These are phyloP conservation scores for Aspergillus spinulosporus DNA, from an alignment of 2,329 filamentous ascomycete species.

Conservation along the genomic window DNA sequence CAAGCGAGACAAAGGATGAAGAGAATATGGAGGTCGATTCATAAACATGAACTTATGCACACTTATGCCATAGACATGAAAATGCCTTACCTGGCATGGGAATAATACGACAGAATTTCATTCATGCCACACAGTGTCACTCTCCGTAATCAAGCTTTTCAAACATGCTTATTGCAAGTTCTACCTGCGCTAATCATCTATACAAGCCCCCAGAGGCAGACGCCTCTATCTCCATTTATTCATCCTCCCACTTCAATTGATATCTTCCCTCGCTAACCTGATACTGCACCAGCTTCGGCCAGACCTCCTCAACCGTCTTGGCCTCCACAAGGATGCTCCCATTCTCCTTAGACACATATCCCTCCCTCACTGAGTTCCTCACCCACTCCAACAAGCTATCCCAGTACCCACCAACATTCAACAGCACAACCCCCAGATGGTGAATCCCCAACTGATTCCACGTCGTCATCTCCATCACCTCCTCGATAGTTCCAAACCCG, in stretches of 20 bases:
- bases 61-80: constrained; percentile 34
- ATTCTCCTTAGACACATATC: constrained; percentile 73
- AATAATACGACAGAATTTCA: constrained; percentile 12
- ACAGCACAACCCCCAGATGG: constrained; percentile 71
- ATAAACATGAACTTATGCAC: constrained; percentile 29
- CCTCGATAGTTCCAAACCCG: constrained; percentile 93
- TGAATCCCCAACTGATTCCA: constrained; percentile 99
- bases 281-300: constrained; percentile 71
- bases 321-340: constrained; percentile 77
- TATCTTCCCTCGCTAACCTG: constrained; percentile 72
- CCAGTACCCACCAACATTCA: constrained; percentile 91
- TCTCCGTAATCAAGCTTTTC: not conserved
- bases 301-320: constrained; percentile 68
- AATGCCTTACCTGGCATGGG: constrained; percentile 7
- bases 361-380: constrained; percentile 68
- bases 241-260: constrained; percentile 76
- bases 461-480: constrained; percentile 87
- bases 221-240: constrained; percentile 44
- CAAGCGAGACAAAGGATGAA: constrained; percentile 40
- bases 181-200: not conserved
- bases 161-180: not conserved
- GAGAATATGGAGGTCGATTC: constrained; percentile 61
- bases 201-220: not conserved
- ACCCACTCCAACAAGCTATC: constrained; percentile 84
- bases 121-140: not conserved